These are phyloP conservation scores for Coemansia pectinata DNA, from an alignment of 192 early-diverging fungal genomes.

Conservation along the genomic window DNA sequence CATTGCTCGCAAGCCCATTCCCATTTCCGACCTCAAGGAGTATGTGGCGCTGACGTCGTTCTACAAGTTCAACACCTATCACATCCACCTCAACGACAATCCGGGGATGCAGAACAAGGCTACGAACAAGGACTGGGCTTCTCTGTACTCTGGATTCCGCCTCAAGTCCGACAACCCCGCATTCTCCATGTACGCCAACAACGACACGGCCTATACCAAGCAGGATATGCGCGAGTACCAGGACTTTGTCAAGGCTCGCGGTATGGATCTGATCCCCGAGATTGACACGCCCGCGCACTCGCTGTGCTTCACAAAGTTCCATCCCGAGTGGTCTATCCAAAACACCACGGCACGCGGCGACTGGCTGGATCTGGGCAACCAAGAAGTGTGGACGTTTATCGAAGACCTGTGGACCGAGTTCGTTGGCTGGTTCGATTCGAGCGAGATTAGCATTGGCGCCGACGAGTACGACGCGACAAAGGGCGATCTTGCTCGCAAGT, in stretches of 20 bases:
- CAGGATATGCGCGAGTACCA: conserved; percentile 50
- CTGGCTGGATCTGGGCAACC: conserved; percentile 54
- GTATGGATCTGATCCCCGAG: conserved; percentile 51
- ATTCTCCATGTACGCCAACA: conserved; percentile 45
- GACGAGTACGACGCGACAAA: conserved; percentile 50
- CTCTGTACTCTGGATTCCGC: conserved; percentile 51
- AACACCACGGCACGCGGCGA: conserved; percentile 38
- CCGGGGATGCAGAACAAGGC: conserved; percentile 35
- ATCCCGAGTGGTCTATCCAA: conserved; percentile 50
- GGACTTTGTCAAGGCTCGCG: conserved; percentile 49
- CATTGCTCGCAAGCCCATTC: conserved; percentile 53
- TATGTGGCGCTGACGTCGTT: conserved; percentile 48
- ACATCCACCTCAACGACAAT: conserved; percentile 54
- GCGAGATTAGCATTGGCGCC: conserved; percentile 49
- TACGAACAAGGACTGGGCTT: conserved; percentile 35
- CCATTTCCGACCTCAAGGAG: conserved; percentile 47
- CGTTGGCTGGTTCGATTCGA: conserved; percentile 52
- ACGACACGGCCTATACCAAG: conserved; percentile 45
- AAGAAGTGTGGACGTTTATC: conserved; percentile 36
- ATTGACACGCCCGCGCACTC: conserved; percentile 55
- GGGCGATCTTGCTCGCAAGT: conserved; percentile 43
- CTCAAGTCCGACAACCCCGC: conserved; percentile 46
- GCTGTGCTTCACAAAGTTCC: conserved; percentile 53
- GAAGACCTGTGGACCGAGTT: conserved; percentile 51
- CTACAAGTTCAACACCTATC: conserved; percentile 57